These are phyloP conservation scores for Priceomyces medius DNA, from an alignment of 805 yeast species.

Conservation along the genomic window DNA sequence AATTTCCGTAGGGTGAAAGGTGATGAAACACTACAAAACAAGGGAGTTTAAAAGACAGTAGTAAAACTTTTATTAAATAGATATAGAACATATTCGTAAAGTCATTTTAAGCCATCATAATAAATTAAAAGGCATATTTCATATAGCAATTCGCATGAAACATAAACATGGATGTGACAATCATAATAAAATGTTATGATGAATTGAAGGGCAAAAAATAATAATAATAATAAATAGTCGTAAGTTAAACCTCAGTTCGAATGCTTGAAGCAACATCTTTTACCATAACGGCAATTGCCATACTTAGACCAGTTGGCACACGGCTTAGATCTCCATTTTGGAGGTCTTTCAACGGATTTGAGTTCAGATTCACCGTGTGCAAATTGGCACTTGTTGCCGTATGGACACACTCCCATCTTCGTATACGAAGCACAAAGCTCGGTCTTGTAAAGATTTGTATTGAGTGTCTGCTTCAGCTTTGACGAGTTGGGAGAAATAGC, in stretches of 20 bases:
- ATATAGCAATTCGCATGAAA: not conserved
- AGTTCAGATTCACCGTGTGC: conserved; percentile 86
- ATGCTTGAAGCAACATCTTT: conserved; percentile 89
- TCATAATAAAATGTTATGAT: not conserved
- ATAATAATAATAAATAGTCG: conserved; percentile 1
- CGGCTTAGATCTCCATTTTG: conserved; percentile 87
- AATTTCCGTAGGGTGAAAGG: too few relatives aligned
- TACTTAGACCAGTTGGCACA: conserved; percentile 84
- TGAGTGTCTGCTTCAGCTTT: conserved; percentile 25
- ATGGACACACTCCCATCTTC: conserved; percentile 71
- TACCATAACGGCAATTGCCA: conserved; percentile 86
- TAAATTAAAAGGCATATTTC: not conserved
- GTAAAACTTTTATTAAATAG: conserved; percentile 4
- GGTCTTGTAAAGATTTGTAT: conserved; percentile 80
- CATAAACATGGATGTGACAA: not conserved
- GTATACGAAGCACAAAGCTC: conserved; percentile 82
- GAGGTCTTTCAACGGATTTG: conserved; percentile 67
- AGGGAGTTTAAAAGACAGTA: too few relatives aligned
- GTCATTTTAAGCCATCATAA: conserved; percentile 1
- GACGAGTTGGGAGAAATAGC: not conserved
- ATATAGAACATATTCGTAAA: conserved; percentile 1
- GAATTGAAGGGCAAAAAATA: not conserved
- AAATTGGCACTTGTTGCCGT: conserved; percentile 89
- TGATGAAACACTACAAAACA: too few relatives aligned
- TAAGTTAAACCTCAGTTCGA: conserved; percentile 29